Percentiles rank a stretch among this genome's conserved stretches.
phyloP scores from a whole-genome alignment of 805 yeast genomes.

The Kuraishia ogatae region DNA sequence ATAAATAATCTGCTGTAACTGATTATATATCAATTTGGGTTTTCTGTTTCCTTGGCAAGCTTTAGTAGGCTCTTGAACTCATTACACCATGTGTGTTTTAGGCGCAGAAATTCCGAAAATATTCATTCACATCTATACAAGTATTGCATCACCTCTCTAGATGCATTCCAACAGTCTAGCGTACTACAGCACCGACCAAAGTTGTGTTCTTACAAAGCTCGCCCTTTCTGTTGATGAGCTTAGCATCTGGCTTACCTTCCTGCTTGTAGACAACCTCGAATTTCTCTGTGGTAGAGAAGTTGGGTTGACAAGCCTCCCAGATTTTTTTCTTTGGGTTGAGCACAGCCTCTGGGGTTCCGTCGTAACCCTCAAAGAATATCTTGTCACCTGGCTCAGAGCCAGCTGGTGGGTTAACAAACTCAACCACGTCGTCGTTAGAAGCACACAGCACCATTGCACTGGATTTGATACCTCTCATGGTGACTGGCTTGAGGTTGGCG shows the following conservation, averaged over 20 bases:
- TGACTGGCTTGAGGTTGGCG: conserved; percentile 95
- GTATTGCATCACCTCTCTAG: background rate
- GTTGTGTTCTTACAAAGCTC: conserved; percentile 68
- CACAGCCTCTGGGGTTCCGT: conserved; percentile 83
- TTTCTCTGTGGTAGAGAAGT: conserved; percentile 70
- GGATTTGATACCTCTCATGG: conserved; percentile 96
- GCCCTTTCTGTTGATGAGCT: conserved; percentile 74
- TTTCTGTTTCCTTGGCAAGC: no score
- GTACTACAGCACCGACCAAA: conserved; percentile 70
- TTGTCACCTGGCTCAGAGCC: conserved; percentile 95
- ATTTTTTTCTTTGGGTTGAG: conserved; percentile 97
- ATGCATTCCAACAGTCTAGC: conserved; percentile 29
- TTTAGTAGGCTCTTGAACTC: no score
- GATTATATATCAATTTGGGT: no score
- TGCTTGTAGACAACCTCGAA: conserved; percentile 73
- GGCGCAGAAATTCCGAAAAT: background rate
- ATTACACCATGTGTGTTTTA: no score
- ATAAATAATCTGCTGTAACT: no score
- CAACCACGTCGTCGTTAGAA: conserved; percentile 66
- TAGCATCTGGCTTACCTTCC: conserved; percentile 66
- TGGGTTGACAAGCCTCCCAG: conserved; percentile 94
- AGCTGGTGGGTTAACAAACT: conserved; percentile 90
- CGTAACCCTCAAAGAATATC: conserved; percentile 86
- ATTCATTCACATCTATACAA: background rate
- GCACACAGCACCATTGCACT: conserved; percentile 96